Base-by-base conservation (phyloP, 2,329 filamentous ascomycete species). In the Neofusicoccum kwambonambiense region DNA sequence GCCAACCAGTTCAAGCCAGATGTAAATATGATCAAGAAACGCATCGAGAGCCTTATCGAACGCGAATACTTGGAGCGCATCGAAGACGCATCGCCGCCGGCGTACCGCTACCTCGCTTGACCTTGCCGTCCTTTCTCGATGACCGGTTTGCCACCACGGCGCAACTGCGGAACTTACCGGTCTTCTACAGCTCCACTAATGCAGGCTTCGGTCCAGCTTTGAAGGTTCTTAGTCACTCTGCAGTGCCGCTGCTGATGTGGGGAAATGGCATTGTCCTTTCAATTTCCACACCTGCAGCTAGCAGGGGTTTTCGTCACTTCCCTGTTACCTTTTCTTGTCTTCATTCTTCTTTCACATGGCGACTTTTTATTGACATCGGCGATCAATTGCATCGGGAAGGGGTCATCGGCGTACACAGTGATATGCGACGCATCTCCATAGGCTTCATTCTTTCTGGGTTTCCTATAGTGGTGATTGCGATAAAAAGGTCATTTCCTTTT, bases 21-120 rank as follows among this genome's bases (percentile, higher is more conserved):
- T 64, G 84, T 93, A 41, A 82, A 83, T 35, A 87, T 93, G 79
- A 89, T 94, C 79, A 94, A 94, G 82, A 89, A 87, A 74, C 87
- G 88, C n/a, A 89, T 94, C 66, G 91, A 93, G 75, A 88, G 88
- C 68, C 80, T 94, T 57, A 91, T 94, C 58, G 85, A 87, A 66
- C 84, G 90, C 67, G 91, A 94, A 73, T 94, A 93, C 69, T 80
- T 94, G 19, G 90, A 93, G 78, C 86, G 91, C 3, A 83, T 90
- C 13, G 90, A 92, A n/a, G 84, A 87, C 9, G 84, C 81, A 8
- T 73, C 83, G 35, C 70, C 86, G 5, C 85, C 90, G 39, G 84
- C 84, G 11, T 93, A 93, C 75, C 83, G 85, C 67, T 93, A 93
- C 70, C 76, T 93, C 42, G 90, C 90, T 31, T 93, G 79, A 78